These are phyloP conservation scores for Sporothrix phasma DNA, from an alignment of 2,329 filamentous ascomycete species.

Conservation along the genomic window DNA sequence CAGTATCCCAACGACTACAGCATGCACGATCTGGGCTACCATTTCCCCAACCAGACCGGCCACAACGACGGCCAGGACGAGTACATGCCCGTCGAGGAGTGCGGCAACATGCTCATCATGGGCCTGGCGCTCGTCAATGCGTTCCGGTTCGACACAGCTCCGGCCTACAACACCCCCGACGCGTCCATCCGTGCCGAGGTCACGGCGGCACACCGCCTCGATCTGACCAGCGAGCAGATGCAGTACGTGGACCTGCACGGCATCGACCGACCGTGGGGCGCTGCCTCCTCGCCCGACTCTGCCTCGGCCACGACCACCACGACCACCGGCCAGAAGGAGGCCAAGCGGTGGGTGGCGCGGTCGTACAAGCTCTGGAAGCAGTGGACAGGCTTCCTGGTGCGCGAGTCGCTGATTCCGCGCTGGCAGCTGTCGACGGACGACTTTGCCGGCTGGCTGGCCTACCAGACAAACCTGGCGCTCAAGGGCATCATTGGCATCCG, in stretches of 20 bases:
- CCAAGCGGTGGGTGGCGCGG: slow-evolving; percentile 32
- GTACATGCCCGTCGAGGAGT: slow-evolving; percentile 66
- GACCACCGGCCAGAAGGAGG: slow-evolving; percentile 36
- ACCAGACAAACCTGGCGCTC: slow-evolving; percentile 65
- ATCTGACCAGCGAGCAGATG: slow-evolving; percentile 11
- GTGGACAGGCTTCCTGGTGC: slow-evolving; percentile 64
- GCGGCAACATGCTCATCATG: slow-evolving; percentile 68
- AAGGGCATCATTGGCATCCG: slow-evolving; percentile 72
- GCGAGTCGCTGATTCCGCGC: slow-evolving; percentile 57
- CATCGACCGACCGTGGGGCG: slow-evolving; percentile 41
- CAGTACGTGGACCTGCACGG: slow-evolving; percentile 20
- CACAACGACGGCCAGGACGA: slow-evolving; percentile 58
- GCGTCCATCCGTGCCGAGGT: slow-evolving; percentile 17
- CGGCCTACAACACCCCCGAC: slow-evolving; percentile 33
- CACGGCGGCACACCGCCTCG: slow-evolving; percentile 7
- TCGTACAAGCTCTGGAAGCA: slow-evolving; percentile 65
- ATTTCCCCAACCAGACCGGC: slow-evolving; percentile 64
- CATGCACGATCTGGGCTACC: slow-evolving; percentile 63
- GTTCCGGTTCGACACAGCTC: slow-evolving; percentile 48
- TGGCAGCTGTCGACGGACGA: slow-evolving; percentile 71
- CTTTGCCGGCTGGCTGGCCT: slow-evolving; percentile 64
- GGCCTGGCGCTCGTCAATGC: slow-evolving; percentile 55
- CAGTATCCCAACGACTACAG: slow-evolving; percentile 73
- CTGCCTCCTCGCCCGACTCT: slow-evolving; percentile 22
- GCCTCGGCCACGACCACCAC: background rate